A percentile compares a stretch with the other conserved stretches of the same genome.
These are phyloP conservation scores for Biscogniauxia marginata DNA, from an alignment of 2,329 filamentous ascomycete genomes.

Conservation along the genomic window DNA sequence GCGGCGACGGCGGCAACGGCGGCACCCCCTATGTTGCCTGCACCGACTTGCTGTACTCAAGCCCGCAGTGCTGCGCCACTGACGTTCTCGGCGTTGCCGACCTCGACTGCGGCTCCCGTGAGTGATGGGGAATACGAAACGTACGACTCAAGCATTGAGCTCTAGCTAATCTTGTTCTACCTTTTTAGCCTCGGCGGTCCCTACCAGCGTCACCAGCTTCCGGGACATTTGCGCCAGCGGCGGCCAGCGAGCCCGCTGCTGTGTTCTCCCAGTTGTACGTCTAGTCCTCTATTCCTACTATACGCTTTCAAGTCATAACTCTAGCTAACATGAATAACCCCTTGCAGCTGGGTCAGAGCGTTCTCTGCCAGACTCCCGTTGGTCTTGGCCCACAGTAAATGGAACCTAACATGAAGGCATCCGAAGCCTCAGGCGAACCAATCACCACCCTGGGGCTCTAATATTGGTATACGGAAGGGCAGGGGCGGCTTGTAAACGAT, in stretches of 20 bases:
- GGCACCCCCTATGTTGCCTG: constrained; percentile 38
- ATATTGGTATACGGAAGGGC: background rate
- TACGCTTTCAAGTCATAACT: background rate
- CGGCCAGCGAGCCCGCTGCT: constrained; percentile 53
- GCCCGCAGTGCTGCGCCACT: constrained; percentile 59
- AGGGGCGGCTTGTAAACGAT: background rate
- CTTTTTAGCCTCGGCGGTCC: constrained; percentile 33
- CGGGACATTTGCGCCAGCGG: constrained; percentile 39
- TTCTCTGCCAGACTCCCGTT: constrained; percentile 35
- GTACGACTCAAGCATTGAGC: background rate
- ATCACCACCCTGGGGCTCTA: background rate
- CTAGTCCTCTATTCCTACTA: background rate
- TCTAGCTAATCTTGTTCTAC: background rate
- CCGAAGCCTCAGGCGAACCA: background rate
- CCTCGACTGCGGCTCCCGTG: constrained; percentile 48
- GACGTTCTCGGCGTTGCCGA: constrained; percentile 49
- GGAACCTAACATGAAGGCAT: background rate
- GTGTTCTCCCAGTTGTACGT: constrained; percentile 44
- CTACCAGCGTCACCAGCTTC: constrained; percentile 43
- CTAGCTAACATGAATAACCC: constrained; percentile 3
- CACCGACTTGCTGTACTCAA: constrained; percentile 39
- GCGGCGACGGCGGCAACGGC: background rate
- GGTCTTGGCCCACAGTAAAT: constrained; percentile 22
- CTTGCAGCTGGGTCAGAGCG: constrained; percentile 27
- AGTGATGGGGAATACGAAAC: constrained; percentile 5